Evolutionary conservation across 2,329 filamentous ascomycete species (phyloP).

Genomic region (Aspergillus fumigatus): DNA sequence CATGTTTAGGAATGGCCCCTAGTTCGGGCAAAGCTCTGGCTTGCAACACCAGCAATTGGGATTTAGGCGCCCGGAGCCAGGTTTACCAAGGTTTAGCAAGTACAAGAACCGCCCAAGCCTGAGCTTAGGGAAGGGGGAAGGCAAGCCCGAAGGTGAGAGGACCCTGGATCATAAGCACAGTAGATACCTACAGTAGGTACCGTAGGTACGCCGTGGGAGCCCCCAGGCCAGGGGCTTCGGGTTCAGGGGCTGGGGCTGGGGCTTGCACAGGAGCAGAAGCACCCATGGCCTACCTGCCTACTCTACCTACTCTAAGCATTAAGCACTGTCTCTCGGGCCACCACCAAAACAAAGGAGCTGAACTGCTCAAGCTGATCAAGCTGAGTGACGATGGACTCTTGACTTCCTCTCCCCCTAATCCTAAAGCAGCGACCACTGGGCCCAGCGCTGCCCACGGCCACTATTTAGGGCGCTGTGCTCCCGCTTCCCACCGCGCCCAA

Average conservation of each 20-base stretch:
- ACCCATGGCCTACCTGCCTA: no score
- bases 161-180: no score
- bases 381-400: no score
- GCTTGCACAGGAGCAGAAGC: no score
- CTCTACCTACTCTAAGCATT: no score
- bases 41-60: not conserved
- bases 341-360: not conserved
- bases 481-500: slow-evolving; percentile 12
- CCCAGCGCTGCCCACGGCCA: slow-evolving; percentile 4
- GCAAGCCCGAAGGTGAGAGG: not conserved
- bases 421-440: slow-evolving; percentile 15
- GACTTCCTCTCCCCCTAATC: slow-evolving; percentile 9
- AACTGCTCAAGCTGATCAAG: not conserved
- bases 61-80: not conserved
- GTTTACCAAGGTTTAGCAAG: not conserved
- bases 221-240: no score
- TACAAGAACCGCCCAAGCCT: not conserved
- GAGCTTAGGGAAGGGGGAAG: not conserved
- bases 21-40: not conserved
- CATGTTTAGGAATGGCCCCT: not conserved
- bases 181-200: no score
- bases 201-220: no score
- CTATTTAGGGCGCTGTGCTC: slow-evolving; percentile 16
- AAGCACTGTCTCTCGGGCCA: not conserved
- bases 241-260: no score